Evolutionary conservation across 306 rosid species (phyloP).

Genomic region (Parietaria judaica): DNA sequence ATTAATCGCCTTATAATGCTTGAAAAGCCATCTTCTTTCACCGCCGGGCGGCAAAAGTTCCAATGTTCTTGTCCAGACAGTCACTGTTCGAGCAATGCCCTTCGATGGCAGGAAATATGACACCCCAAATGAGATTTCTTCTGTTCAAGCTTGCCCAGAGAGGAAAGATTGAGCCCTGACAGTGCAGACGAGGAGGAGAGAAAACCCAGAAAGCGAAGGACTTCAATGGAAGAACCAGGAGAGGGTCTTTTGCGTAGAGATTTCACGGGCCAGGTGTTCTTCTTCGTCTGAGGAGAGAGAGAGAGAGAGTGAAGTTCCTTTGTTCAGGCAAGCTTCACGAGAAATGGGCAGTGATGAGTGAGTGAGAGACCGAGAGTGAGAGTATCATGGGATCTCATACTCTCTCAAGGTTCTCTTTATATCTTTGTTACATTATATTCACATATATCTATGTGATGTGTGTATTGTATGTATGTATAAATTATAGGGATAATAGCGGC

Average conservation of each 20-base stretch:
- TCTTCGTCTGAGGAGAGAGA: constrained; percentile 20
- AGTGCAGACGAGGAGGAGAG: constrained; percentile 9
- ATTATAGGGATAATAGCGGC: no score
- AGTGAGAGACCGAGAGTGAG: constrained; percentile 31
- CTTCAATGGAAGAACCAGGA: constrained; percentile 8
- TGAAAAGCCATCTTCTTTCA: constrained; percentile 6
- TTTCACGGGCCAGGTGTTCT: constrained; percentile 63
- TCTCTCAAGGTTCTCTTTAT: constrained; percentile 1
- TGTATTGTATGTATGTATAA: no score
- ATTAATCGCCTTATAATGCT: constrained; percentile 3
- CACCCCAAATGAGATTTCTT: constrained; percentile 3
- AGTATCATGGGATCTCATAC: constrained; percentile 17
- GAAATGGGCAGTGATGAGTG: constrained; percentile 55
- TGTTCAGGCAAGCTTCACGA: constrained; percentile 49
- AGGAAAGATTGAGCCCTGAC: constrained; percentile 12
- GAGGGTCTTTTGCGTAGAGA: constrained; percentile 22
- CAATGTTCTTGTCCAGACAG: constrained; percentile 7
- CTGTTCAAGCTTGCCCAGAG: background rate
- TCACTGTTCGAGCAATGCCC: constrained; percentile 11
- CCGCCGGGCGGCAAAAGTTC: constrained; percentile 6
- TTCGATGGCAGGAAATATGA: constrained; percentile 12
- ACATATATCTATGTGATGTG: no score
- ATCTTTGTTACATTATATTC: background rate
- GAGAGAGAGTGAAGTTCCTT: constrained; percentile 21
- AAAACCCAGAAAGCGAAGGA: constrained; percentile 29